Conservation (phyloP, 139 green algal species). For the Chlamydomonas incerta region DNA sequence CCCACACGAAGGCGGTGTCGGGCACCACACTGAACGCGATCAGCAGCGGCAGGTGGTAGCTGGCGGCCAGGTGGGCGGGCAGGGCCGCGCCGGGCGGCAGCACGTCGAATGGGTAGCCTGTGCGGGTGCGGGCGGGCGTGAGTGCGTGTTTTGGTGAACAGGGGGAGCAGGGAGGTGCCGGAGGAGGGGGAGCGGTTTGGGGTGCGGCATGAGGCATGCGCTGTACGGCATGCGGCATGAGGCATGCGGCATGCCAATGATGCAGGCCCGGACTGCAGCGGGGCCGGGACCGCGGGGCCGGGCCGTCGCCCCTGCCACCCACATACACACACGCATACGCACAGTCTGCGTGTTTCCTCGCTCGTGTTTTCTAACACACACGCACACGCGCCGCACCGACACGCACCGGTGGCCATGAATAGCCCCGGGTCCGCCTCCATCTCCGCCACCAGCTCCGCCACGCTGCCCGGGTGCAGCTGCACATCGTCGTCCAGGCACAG, state of each 20-base stretch:
- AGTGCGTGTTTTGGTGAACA: background rate
- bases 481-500: constrained; percentile 96
- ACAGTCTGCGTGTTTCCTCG: too few relatives aligned
- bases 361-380: too few relatives aligned
- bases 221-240: too few relatives aligned
- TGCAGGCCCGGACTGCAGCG: too few relatives aligned
- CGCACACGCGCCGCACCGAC: too few relatives aligned
- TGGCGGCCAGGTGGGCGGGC: constrained; percentile 65
- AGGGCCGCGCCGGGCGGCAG: constrained; percentile 56
- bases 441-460: constrained; percentile 71
- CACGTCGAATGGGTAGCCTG: constrained; percentile 94
- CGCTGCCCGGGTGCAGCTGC: constrained; percentile 72
- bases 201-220: too few relatives aligned
- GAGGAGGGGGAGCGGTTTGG: background rate
- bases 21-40: constrained; percentile 80
- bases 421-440: constrained; percentile 60
- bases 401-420: constrained; percentile 29
- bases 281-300: too few relatives aligned
- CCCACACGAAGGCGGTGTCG: constrained; percentile 86
- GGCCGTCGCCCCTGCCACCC: too few relatives aligned
- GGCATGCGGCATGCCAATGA: too few relatives aligned
- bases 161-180: background rate
- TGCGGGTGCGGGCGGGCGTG: background rate
- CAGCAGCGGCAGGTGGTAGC: constrained; percentile 88
- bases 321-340: too few relatives aligned